phyloP scores from a whole-genome alignment of 768 basidiomycete genomes.

The Dentipellis fragilis region DNA sequence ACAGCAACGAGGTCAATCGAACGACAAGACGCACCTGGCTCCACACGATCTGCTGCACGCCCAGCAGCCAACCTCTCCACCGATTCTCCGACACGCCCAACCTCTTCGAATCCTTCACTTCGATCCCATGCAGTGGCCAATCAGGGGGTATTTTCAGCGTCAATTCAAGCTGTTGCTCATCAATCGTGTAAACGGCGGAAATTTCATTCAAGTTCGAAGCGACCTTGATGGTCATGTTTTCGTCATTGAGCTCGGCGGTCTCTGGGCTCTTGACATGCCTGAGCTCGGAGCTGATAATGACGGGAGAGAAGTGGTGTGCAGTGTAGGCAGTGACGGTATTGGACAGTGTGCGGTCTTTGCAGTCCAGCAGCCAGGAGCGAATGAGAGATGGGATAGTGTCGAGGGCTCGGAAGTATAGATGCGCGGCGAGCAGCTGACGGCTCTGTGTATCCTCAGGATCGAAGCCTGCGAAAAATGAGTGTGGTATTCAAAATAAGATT shows the following conservation, averaged over 20 bases:
- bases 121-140: conserved; percentile 84
- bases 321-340: conserved; percentile 70
- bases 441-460: conserved; percentile 41
- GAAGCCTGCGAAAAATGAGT: conserved; percentile 35
- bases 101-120: conserved; percentile 74
- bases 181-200: conserved; percentile 73
- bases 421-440: conserved; percentile 65
- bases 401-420: conserved; percentile 83
- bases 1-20: not conserved
- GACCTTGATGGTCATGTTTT: conserved; percentile 75
- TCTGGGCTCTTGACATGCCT: conserved; percentile 53
- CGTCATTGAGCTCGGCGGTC: conserved; percentile 50
- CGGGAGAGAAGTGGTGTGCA: conserved; percentile 77
- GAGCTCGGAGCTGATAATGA: conserved; percentile 79
- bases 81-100: conserved; percentile 84
- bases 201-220: conserved; percentile 69
- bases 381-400: conserved; percentile 78
- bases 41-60: conserved; percentile 84
- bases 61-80: conserved; percentile 92
- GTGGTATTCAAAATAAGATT: not conserved
- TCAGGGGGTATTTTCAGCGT: conserved; percentile 77
- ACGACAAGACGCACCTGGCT: conserved; percentile 53
- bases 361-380: conserved; percentile 75
- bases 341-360: conserved; percentile 85
- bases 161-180: conserved; percentile 91